Conservation (phyloP, 1,284 basidiomycete genomes). For the Leccinum ponderosum region DNA sequence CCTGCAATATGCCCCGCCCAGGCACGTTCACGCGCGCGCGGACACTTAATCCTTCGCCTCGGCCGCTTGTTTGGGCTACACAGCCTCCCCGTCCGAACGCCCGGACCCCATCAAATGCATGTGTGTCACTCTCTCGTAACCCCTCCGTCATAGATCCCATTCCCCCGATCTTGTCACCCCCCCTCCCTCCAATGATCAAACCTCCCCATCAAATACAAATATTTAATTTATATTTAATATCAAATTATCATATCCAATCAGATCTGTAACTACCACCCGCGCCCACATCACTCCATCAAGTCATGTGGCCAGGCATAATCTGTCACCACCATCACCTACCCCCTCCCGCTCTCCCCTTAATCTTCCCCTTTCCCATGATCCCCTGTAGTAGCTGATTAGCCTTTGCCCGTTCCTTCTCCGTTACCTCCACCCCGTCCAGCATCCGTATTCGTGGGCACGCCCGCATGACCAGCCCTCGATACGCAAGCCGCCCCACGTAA, state of each 20-base stretch:
- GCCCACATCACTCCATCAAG: constrained; percentile 14
- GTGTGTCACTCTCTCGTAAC: constrained; percentile 13
- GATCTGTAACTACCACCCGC: constrained; percentile 11
- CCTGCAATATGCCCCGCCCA: constrained; percentile 23
- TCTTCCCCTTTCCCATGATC: constrained; percentile 46
- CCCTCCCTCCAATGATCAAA: neutral
- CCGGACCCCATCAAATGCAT: constrained; percentile 19
- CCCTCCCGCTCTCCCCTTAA: constrained; percentile 25
- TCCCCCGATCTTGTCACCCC: constrained; percentile 4
- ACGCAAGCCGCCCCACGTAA: constrained; percentile 83
- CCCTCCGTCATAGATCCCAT: constrained; percentile 22
- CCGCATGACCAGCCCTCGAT: constrained; percentile 84
- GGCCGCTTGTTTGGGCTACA: constrained; percentile 27
- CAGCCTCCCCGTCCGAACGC: constrained; percentile 23
- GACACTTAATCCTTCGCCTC: constrained; percentile 19
- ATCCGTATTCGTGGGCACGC: constrained; percentile 64
- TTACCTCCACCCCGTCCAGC: constrained; percentile 82
- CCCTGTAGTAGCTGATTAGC: constrained; percentile 68
- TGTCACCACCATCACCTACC: constrained; percentile 21
- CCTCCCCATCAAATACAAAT: constrained; percentile 6
- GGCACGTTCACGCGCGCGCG: constrained; percentile 29
- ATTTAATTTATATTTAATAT: constrained; percentile 13
- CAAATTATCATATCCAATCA: constrained; percentile 9
- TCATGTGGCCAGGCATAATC: constrained; percentile 36
- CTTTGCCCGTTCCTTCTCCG: constrained; percentile 80